Percentiles rank a stretch among this genome's conserved stretches.
phyloP scores from a whole-genome alignment of 1,284 basidiomycete species.

The Heterobasidion occidentale region DNA sequence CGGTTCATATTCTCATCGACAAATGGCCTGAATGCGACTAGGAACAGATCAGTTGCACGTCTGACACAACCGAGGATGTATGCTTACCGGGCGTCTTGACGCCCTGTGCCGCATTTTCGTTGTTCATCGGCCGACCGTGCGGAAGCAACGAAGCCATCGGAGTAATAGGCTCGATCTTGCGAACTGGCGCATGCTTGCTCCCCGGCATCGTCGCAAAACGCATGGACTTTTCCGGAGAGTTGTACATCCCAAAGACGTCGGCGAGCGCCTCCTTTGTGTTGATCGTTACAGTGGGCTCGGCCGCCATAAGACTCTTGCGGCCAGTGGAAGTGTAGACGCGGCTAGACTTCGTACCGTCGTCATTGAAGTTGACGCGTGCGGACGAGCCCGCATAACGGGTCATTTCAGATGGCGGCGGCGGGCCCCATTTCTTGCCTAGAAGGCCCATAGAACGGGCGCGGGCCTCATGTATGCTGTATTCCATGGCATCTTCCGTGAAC shows the following conservation, averaged over 20 bases:
- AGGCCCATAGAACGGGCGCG: constrained; percentile 72
- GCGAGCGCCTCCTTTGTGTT: constrained; percentile 87
- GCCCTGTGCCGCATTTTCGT: constrained; percentile 27
- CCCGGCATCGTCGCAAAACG: constrained; percentile 37
- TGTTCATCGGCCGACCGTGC: constrained; percentile 9
- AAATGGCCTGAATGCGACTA: constrained; percentile 29
- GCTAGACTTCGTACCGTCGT: constrained; percentile 40
- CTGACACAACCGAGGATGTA: background rate
- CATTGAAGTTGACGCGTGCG: constrained; percentile 38
- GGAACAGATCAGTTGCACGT: constrained; percentile 2
- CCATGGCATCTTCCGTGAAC: constrained; percentile 57
- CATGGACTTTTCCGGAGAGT: constrained; percentile 76
- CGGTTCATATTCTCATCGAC: constrained; percentile 49
- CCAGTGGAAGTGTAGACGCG: constrained; percentile 20
- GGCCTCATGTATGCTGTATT: constrained; percentile 71
- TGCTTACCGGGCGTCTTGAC: constrained; percentile 31
- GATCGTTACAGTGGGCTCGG: constrained; percentile 66
- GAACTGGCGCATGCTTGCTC: constrained; percentile 64
- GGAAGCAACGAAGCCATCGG: constrained; percentile 22
- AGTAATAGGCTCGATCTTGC: constrained; percentile 45
- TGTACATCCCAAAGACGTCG: constrained; percentile 94
- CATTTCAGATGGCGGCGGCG: constrained; percentile 46
- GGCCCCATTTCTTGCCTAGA: constrained; percentile 73
- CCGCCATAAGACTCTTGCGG: constrained; percentile 24
- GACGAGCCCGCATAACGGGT: constrained; percentile 9